Evolutionary conservation across 257 asterid genomes (phyloP), one percentile per base, ranked within the genome.

Genomic region (Nicotiana obtusifolia): DNA sequence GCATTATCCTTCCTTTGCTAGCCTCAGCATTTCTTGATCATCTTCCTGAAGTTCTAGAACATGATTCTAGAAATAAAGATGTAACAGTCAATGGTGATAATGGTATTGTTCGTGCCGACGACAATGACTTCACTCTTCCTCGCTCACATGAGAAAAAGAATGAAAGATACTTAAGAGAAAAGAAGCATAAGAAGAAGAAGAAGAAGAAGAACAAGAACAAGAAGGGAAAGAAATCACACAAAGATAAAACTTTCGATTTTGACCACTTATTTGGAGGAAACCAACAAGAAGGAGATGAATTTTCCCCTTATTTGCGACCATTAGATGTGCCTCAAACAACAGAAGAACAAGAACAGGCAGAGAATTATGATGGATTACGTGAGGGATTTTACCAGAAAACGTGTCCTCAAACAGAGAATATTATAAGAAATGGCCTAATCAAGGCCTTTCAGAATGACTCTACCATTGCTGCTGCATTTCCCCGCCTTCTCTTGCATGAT

Each of bases 401-500:
- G 7, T 93, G 96, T 82, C 94, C 97, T 2, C 84, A 66, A 15
- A 93, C 89, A 5, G 96, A 91, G 89, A 30, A 62, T n/a, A 84
- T 90, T 62, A 86, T 88, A 47, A 90, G 83, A 33, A 80, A 83
- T 13, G 78, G 82, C 28, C 44, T 90, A 66, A 57, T 16, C 14
- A 77, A 83, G 81, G 84, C 83, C n/a, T 83, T 87, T 0, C 28
- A 30, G 2, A 84, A 81, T 66, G 90, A 93, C 80, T 90, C 85
- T 0, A 81, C 86, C 19, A 61, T 87, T 52, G 92, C 90, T 64
- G 88, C 97, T 44, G 85, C 88, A 11, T 24, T 91, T 4, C 84
- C 90, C 64, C 93, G 96, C 60, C 88, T 91, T 30, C 84, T 88
- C 54, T 86, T 85, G 5, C 96, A 93, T 67, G 97, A 93, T 75